Base-by-base conservation (phyloP, 2,329 filamentous ascomycete species). In the Trematosphaeria pertusa region DNA sequence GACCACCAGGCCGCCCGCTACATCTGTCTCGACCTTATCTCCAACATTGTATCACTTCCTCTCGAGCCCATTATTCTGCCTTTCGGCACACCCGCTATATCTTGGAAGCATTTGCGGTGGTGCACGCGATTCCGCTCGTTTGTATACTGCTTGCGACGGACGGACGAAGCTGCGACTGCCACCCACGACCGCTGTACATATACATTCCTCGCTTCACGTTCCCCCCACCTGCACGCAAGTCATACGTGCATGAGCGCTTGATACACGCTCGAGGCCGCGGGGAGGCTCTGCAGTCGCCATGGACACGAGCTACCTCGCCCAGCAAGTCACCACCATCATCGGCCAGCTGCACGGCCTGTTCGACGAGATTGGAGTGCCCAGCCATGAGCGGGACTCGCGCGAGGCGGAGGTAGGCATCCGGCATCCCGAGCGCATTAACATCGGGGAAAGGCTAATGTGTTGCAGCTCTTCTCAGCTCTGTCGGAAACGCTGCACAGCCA, bases 301-400 rank as follows among this genome's bases (percentile, higher is more conserved):
- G 86, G 92, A 97, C 75, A 91, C 92, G 48, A 90, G 89, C 72
- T 95, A 95, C 74, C 81, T 97, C 69, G 89, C 91, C 62, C 91
- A 95, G 73, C 94, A 97, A 83, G 90, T 99, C 76, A 94, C 91
- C 60, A 91, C 84, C 65, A 97, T 96, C 69, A 91, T 97, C 70
- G 85, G 85, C 73, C 91, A 97, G 75, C 83, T 99, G 51, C 93
- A 97, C 75, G 89, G 88, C 57, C 83, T 97, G 47, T 99, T 97
- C 67, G 94, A 99, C 72, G 93, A 99, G 70, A 99, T 99, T 66
- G 94, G 94, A 48, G 89, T 99, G n/a, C 85, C 93, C 20, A 85
- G 79, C 65, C 91, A 96, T 85, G 94, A 97, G 73, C 88, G 94
- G 66, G 91, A 97, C 69, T 81, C 84, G 38, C 83, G 94, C 64